Conservation (phyloP, 352 stramenopile genomes). For the Globisporangium nodosum region DNA sequence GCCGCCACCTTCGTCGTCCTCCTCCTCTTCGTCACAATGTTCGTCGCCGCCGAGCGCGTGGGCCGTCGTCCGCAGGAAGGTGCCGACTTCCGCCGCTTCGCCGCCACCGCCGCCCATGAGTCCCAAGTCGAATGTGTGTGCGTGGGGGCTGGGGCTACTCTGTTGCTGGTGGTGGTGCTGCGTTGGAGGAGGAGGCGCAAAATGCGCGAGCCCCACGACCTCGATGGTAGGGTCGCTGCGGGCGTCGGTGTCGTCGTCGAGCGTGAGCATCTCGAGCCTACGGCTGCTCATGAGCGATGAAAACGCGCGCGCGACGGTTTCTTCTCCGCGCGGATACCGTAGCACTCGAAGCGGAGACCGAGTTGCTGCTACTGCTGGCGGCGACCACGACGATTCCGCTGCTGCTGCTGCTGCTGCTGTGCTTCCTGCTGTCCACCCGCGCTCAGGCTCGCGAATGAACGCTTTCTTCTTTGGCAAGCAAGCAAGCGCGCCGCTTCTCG, state of each 20-base stretch:
- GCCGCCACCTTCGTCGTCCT: constrained; percentile 55
- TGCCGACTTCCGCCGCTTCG: not conserved
- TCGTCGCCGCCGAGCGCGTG: constrained; percentile 23
- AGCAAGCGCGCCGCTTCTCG: too few species aligned
- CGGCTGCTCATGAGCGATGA: constrained; percentile 44
- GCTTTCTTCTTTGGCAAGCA: too few species aligned
- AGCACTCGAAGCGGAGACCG: too few species aligned
- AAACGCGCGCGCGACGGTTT: constrained; percentile 7
- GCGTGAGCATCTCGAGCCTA: constrained; percentile 57
- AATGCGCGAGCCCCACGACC: constrained; percentile 8
- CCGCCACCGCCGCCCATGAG: constrained; percentile 1
- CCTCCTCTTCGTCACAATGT: constrained; percentile 64
- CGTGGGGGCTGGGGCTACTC: not conserved
- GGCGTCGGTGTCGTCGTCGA: constrained; percentile 20
- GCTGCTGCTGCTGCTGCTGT: too few species aligned
- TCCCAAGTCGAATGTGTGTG: not conserved
- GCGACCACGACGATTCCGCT: too few species aligned
- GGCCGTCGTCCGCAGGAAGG: constrained; percentile 1
- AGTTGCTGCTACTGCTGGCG: too few species aligned
- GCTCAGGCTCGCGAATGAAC: too few species aligned
- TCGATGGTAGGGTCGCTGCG: constrained; percentile 22
- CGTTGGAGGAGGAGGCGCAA: constrained; percentile 2
- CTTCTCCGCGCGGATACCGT: not conserved
- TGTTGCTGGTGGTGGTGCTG: constrained; percentile 1
- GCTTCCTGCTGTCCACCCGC: too few species aligned